Evolutionary conservation across 139 green algal species (phyloP).

Genomic region (Tetradesmus obliquus): DNA sequence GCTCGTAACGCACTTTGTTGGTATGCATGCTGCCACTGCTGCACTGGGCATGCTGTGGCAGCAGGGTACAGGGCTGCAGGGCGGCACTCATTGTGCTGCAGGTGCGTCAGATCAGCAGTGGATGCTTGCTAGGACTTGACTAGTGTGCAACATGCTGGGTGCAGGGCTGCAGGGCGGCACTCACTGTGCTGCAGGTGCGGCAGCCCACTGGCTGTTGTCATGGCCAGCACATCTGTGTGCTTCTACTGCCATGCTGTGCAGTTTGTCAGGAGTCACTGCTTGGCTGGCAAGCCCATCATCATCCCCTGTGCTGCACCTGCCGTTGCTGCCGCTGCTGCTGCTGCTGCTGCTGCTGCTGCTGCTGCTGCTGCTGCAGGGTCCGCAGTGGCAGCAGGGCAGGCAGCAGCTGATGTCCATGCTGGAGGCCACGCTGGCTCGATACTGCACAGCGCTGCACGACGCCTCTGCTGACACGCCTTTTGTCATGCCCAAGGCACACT

Average conservation of each 20-base stretch:
- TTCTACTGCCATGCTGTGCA: too few species aligned
- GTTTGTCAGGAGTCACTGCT: too few species aligned
- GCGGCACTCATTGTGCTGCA: neutral
- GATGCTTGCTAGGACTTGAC: too few species aligned
- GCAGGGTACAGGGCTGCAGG: neutral
- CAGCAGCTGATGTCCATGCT: neutral
- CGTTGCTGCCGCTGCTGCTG: neutral
- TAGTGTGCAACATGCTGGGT: too few species aligned
- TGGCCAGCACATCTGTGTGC: too few species aligned
- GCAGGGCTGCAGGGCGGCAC: neutral
- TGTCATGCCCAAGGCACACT: neutral
- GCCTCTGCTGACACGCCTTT: slow-evolving; percentile 17
- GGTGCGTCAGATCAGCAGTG: neutral
- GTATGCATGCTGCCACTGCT: slow-evolving; percentile 18
- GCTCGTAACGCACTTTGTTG: too few species aligned
- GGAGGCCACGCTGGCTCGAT: neutral
- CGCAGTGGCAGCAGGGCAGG: neutral
- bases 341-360: neutral
- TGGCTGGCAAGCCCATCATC: too few species aligned
- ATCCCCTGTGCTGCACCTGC: too few species aligned
- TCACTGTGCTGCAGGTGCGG: neutral
- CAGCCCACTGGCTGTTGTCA: too few species aligned
- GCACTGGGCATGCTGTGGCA: slow-evolving; percentile 11
- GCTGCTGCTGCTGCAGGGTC: neutral
- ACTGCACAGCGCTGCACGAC: neutral